Base-by-base conservation (phyloP, 2,329 filamentous ascomycete species). In the Nannizzia gypsea region DNA sequence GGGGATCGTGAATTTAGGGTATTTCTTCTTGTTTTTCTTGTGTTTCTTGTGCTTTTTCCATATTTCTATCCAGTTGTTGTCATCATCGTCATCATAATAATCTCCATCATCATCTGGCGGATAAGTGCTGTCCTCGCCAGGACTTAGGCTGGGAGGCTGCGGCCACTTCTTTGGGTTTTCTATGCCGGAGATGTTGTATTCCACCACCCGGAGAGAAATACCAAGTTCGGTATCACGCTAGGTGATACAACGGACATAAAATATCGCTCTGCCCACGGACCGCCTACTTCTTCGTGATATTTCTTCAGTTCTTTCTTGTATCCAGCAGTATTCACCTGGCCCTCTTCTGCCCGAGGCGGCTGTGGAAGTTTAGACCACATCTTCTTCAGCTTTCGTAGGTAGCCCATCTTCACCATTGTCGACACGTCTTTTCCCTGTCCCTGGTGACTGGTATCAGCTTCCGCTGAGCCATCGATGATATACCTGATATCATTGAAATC, bases 191-290 rank as follows among this genome's bases (percentile, higher is more conserved):
- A 89, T 89, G 70, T 99, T 97, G 78, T 97, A 99, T 68, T 96
- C 89, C 64, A 92, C 79, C n/a, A 99, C 81, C n/a, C 91, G 83
- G 34, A 0, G 92, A 93, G 64, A 91, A 93, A 72, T n/a, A n/a
- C n/a, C n/a, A 90, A 95, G 69, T 93, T 96, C 5, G 92, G 93
- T 6, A 97, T 89, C 40, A 99, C 78, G 69, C 91, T 97, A 0
- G 92, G 89, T 54, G 86, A 83, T 60, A 97, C 86, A 26, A 93
- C 77, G 0, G 88, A 86, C 4, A 95, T 73, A 58, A 90, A 86
- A 71, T 90, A 99, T 58, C 90, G 83, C 73, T 99, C 90, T 2
- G 85, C 90, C 75, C 84, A 95, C 63, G 82, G 81, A 3, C 91
- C 91, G 20, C 88, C 90, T 63, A 95, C 85, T 63, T 84, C 81